Evolutionary conservation across 805 yeast genomes (phyloP), one percentile per base, ranked within the genome.

Genomic region (Ogataea nonfermentans): DNA sequence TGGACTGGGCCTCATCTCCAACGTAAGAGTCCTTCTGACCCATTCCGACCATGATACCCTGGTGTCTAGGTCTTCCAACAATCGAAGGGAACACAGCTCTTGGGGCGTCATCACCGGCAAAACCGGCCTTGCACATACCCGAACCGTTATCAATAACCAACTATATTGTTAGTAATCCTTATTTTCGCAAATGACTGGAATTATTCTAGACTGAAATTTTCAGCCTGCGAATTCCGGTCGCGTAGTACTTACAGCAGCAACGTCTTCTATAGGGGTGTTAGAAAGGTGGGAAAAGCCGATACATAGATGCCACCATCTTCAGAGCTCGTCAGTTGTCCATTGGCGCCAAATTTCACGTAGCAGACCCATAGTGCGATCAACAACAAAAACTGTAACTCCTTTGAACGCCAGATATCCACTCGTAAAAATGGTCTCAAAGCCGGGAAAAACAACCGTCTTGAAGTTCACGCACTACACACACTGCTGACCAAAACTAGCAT

Each of bases 91-190:
- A 93, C 60, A 93, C 99, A 64, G 99, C 98, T 73, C 97, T 86
- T 68, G 99, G 99, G 55, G 98, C 98, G 78, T 93, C 99, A 68
- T 93, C 98, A 79, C 99, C 99, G 81, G 99, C 98, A 70, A 90
- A 93, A 75, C 99, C 99, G 91, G 99, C 99, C 73, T 93, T 93
- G 84, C 99, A 93, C 98, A 93, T 93, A 81, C 99, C 99, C 67
- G 99, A 93, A 78, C 99, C 99, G 77, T 91, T 91, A 73, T 91
- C 99, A 76, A 91, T 91, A 76, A 91, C 98, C 71, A 78, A 70
- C 63, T 58, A 43, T 46, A 47, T 20, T 46, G 55, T 47, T 47
- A 54, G 55, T 47, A 52, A 46, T 32, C 35, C 14, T 35, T 17
- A 20, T 10, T 46, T 19, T 19, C 12, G 16, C 9, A 4, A 19